These are phyloP conservation scores for Aspergillus sp. DNA, from an alignment of 2,329 filamentous ascomycete genomes.

Conservation along the genomic window DNA sequence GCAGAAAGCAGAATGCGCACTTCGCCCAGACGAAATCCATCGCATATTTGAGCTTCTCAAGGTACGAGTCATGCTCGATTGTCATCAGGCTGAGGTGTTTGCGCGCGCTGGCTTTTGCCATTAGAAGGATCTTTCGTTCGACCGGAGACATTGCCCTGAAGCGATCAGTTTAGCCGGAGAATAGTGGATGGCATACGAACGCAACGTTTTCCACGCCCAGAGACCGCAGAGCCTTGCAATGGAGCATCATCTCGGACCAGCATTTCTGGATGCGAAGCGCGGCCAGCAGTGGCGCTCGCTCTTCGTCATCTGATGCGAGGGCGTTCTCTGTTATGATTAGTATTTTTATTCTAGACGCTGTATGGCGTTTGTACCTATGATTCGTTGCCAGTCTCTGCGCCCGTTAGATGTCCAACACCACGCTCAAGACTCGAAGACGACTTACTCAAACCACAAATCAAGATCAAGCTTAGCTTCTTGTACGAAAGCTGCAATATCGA, in stretches of 20 bases:
- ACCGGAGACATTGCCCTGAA: conserved; percentile 48
- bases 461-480: conserved; percentile 50
- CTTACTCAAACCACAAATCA: conserved; percentile 49
- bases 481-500: conserved; percentile 42
- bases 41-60: conserved; percentile 53
- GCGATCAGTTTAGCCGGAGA: background rate
- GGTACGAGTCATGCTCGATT: conserved; percentile 47
- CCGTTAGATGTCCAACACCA: conserved; percentile 5
- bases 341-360: background rate
- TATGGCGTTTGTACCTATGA: conserved; percentile 28
- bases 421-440: background rate
- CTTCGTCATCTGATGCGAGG: conserved; percentile 23
- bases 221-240: conserved; percentile 52
- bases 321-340: conserved; percentile 25
- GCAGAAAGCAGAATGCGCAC: conserved; percentile 56
- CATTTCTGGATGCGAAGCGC: conserved; percentile 54
- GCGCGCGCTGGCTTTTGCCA: conserved; percentile 53
- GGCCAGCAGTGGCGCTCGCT: conserved; percentile 41
- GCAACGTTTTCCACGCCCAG: conserved; percentile 53
- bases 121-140: conserved; percentile 50
- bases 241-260: conserved; percentile 55
- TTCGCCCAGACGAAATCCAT: conserved; percentile 62
- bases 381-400: conserved; percentile 35
- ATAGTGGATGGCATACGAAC: conserved; percentile 11
- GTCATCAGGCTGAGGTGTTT: conserved; percentile 53